Base-by-base conservation (phyloP, 768 basidiomycete species). In the Tricholoma terreum region DNA sequence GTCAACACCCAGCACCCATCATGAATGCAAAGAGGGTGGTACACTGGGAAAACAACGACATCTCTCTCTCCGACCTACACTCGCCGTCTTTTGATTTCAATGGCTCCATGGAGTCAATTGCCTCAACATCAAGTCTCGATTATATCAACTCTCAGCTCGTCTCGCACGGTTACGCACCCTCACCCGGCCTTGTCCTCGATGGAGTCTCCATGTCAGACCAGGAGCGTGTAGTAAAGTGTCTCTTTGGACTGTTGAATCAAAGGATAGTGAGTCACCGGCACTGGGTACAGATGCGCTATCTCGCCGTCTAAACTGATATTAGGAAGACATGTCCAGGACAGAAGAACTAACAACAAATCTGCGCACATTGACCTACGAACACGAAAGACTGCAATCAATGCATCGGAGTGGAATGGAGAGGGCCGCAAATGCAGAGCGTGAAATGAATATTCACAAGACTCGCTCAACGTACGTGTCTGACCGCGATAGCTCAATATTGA, bases 121-220 rank as follows among this genome's bases (percentile, higher is more conserved):
- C 77, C 27, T 82, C 81, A 21, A 75, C 83, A 7, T 87, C 87
- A 3, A 87, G 81, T 57, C 69, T 91, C 22, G 86, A 91, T 56
- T 92, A 89, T 66, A 79, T 93, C 66, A 94, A 92, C 66, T 76
- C 86, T 17, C 92, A 94, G 62, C 81, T 94, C 6, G 71, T 90
- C 49, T 86, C 92, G 2, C 92, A 94, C 73, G 92, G 92, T 7
- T 94, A 89, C 62, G 72, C 80, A 1, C 65, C 81, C 9, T 65
- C 78, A 1, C 84, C 86, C 0, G 91, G 92, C 0, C 71, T 94
- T 17, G 83, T 77, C 11, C 73, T 94, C 35, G 88, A 89, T 0
- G 87, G 87, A 0, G 70, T 87, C 11, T 77, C 82, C 0, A 77
- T 77, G 49, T 67, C 77, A 3, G 79, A 87, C 33, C 75, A 79